These are phyloP conservation scores for Lyophyllum atratum DNA, from an alignment of 768 basidiomycete genomes.

Conservation along the genomic window DNA sequence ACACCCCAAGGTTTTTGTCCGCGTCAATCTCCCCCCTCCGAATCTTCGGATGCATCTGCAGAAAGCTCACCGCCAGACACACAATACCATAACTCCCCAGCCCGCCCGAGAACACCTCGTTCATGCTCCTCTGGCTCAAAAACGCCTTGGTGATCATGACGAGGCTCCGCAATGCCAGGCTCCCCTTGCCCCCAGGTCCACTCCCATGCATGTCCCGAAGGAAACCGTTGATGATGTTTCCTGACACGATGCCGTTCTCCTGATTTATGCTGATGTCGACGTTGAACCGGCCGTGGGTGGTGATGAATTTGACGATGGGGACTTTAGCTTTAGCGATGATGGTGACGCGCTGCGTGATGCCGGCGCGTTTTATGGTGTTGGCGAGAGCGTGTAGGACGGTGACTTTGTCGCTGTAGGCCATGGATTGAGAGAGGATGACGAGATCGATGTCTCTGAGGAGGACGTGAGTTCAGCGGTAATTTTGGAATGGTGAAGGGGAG, in stretches of 20 bases:
- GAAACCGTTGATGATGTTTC: conserved; percentile 79
- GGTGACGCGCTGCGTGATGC: conserved; percentile 75
- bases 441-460: conserved; percentile 86
- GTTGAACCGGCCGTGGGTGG: conserved; percentile 75
- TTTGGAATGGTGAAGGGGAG: neutral
- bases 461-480: conserved; percentile 18
- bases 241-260: conserved; percentile 78
- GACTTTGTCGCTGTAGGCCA: conserved; percentile 71
- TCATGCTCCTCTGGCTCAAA: conserved; percentile 87
- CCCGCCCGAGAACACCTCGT: conserved; percentile 97
- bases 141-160: conserved; percentile 92
- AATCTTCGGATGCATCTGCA: conserved; percentile 98
- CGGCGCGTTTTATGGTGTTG: conserved; percentile 68
- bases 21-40: conserved; percentile 86
- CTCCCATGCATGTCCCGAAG: conserved; percentile 56
- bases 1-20: conserved; percentile 85
- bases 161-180: conserved; percentile 77
- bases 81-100: conserved; percentile 94
- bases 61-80: conserved; percentile 88
- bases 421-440: conserved; percentile 77
- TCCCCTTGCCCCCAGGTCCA: conserved; percentile 30
- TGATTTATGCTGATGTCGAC: conserved; percentile 97
- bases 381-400: conserved; percentile 78
- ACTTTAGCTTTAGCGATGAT: conserved; percentile 94
- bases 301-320: conserved; percentile 95